Percentiles rank a stretch among this genome's conserved stretches.
These are phyloP conservation scores for Ophiocordyceps camponoti-rufipedis DNA, from an alignment of 2,329 filamentous ascomycete species.

Conservation along the genomic window DNA sequence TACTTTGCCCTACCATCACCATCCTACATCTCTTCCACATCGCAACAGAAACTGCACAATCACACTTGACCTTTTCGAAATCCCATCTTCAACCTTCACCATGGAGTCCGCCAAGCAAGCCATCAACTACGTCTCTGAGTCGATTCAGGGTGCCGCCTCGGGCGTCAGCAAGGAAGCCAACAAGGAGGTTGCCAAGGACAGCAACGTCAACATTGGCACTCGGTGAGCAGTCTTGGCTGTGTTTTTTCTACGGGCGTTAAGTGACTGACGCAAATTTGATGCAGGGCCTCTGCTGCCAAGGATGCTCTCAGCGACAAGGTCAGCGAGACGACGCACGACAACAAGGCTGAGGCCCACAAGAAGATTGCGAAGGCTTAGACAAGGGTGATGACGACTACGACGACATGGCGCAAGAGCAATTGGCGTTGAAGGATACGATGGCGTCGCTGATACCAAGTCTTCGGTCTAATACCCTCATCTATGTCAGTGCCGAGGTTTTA, in stretches of 20 bases:
- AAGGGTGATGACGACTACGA: not conserved
- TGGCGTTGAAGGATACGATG: not conserved
- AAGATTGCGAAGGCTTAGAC: constrained; percentile 13
- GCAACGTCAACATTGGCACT: constrained; percentile 30
- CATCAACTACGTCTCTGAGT: constrained; percentile 48
- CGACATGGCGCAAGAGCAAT: not conserved
- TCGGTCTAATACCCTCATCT: not conserved
- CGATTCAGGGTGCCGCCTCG: constrained; percentile 35
- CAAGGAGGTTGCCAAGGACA: constrained; percentile 50
- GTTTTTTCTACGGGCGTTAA: not conserved
- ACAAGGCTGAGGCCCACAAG: constrained; percentile 25
- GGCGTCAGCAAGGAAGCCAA: constrained; percentile 49
- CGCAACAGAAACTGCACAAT: not conserved
- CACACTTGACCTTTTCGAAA: not conserved
- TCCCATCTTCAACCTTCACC: not conserved
- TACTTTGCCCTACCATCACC: too few species aligned
- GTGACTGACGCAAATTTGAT: constrained; percentile 10
- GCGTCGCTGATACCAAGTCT: not conserved
- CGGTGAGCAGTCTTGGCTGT: constrained; percentile 20
- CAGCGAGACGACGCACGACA: constrained; percentile 20
- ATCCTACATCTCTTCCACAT: not conserved
- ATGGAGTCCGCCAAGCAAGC: constrained; percentile 39
- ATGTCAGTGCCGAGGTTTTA: not conserved
- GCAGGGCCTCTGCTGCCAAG: constrained; percentile 26
- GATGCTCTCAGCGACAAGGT: constrained; percentile 31